Evolutionary conservation across 768 basidiomycete species (phyloP).

Genomic region (Botryobasidium botryosum): DNA sequence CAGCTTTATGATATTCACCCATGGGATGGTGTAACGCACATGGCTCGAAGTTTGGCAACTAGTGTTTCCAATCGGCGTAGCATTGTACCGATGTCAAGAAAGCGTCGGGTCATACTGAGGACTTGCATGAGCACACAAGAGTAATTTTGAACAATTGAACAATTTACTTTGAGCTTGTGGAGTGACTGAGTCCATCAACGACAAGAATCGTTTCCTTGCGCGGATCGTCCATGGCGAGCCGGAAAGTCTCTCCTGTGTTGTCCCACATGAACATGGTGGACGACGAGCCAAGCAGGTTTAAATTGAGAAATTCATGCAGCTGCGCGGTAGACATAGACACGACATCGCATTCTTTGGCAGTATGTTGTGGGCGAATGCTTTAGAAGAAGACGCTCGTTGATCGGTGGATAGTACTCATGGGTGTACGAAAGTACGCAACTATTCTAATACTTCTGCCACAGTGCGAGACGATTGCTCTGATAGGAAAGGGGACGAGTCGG

Average conservation of each 20-base stretch:
- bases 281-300: conserved; percentile 47
- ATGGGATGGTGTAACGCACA: conserved; percentile 23
- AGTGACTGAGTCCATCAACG: conserved; percentile 40
- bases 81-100: conserved; percentile 49
- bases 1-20: conserved; percentile 6
- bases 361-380: conserved; percentile 35
- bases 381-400: no score
- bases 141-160: not conserved
- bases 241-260: conserved; percentile 34
- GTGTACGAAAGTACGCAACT: conserved; percentile 22
- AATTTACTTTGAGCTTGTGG: conserved; percentile 38
- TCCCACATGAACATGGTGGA: conserved; percentile 56
- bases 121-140: not conserved
- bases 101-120: conserved; percentile 40
- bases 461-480: conserved; percentile 44
- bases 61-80: conserved; percentile 49
- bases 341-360: conserved; percentile 23
- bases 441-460: conserved; percentile 39
- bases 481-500: conserved; percentile 37
- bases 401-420: not conserved
- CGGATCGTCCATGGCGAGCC: conserved; percentile 25
- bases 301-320: conserved; percentile 35
- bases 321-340: conserved; percentile 31
- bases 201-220: conserved; percentile 25
- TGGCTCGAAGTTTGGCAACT: conserved; percentile 28